Evolutionary conservation across 2,329 filamentous ascomycete genomes (phyloP).

Genomic region (Beauveria varroae): DNA sequence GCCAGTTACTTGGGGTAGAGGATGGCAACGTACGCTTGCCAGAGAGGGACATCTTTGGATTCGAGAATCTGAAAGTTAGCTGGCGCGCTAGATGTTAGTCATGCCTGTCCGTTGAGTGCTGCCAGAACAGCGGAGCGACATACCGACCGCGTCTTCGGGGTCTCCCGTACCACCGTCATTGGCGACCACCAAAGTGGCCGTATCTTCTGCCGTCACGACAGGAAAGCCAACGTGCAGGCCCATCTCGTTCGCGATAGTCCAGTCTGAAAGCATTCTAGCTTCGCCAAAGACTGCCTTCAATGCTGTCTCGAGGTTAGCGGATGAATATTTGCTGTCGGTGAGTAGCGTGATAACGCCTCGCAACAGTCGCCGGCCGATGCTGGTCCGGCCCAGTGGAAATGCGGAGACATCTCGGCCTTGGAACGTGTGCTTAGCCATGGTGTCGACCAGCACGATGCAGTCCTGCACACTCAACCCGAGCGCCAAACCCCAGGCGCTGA

Average conservation of each 20-base stretch:
- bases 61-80: neutral
- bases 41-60: neutral
- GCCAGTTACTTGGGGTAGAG: neutral
- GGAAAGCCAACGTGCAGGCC: neutral
- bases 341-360: neutral
- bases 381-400: neutral
- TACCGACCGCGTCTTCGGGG: neutral
- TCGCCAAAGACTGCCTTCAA: neutral
- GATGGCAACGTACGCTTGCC: neutral
- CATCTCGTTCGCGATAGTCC: neutral
- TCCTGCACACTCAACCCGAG: neutral
- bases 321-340: neutral
- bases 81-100: neutral
- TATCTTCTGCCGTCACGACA: neutral
- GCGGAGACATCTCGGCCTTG: neutral
- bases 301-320: neutral
- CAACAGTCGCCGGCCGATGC: neutral
- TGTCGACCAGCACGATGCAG: neutral
- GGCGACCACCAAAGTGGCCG: neutral
- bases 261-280: neutral
- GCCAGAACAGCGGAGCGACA: neutral
- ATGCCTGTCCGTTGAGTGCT: neutral
- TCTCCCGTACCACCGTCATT: neutral
- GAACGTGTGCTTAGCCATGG: neutral
- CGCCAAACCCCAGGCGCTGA: neutral